Evolutionary conservation across 257 asterid genomes (phyloP), one percentile per base, ranked within the genome.

Genomic region (Solanum lycopersicoides): DNA sequence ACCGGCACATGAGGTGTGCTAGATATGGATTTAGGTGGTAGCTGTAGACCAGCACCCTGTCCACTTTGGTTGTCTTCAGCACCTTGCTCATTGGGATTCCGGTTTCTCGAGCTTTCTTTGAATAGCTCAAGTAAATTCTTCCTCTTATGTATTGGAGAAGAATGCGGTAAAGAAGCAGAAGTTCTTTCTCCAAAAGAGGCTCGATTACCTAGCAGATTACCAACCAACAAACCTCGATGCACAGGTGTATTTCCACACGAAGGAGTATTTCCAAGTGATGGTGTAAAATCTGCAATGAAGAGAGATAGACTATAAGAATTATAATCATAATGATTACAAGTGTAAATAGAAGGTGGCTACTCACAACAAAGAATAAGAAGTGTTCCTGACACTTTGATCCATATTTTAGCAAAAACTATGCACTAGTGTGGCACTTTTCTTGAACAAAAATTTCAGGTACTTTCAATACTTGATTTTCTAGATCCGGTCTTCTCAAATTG

Each of bases 201-300:
- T 25, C 88, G 87, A 47, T 90, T 92, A 13, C 32, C 32, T 28
- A 12, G 80, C n/a, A 87, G 85, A 77, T 69, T 89, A 34, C 92
- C 94, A 15, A 47, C 50, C 12, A 94, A 87, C 86, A 88, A 89
- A 88, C 80, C 88, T 41, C 87, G 92, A 90, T 94, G 96, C 35
- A 93, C 93, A 2, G 98, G 98, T 13, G 98, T 93, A 56, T 77
- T 96, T 73, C 98, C 98, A 25, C 92, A 92, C 6, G 97, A 94
- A 47, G 98, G 97, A 18, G 96, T 93, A 65, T 82, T 96, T 69
- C 98, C 98, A 18, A 92, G 93, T 14, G 98, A 95, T 39, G 98
- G 97, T 14, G 96, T 93, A 65, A 93, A 95, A 89, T 95, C 98
- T 95, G 91, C 90, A 37, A 9, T 63, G 13, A 35, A 50, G 82